Evolutionary conservation across 179 eudicot species (phyloP).

Genomic region (Heliamphora pulchella): DNA sequence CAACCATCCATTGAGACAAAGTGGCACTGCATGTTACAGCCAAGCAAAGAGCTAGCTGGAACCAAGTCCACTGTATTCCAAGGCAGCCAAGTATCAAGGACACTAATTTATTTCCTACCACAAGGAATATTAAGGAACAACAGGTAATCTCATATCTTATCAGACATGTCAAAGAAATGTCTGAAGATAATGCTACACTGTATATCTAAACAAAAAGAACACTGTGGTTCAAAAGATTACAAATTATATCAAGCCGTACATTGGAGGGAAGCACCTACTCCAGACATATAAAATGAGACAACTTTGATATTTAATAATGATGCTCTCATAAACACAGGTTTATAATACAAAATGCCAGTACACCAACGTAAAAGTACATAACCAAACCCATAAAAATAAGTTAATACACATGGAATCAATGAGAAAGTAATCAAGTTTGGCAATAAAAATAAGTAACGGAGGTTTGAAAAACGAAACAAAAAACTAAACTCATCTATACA

Average conservation of each 20-base stretch:
- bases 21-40: neutral
- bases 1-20: neutral
- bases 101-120: neutral
- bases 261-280: neutral
- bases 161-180: neutral
- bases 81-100: neutral
- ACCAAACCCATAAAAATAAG: too few species aligned
- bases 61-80: neutral
- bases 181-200: neutral
- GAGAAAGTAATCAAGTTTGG: too few species aligned
- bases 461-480: too few species aligned
- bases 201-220: neutral
- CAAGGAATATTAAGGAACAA: neutral
- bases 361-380: too few species aligned
- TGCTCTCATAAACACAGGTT: neutral
- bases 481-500: too few species aligned
- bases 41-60: neutral
- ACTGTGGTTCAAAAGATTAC: neutral
- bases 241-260: neutral
- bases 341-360: neutral
- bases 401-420: too few species aligned
- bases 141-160: neutral
- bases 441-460: too few species aligned
- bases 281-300: neutral
- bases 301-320: neutral